Evolutionary conservation across 176 grass and related monocot genomes (phyloP).

Genomic region (Oryza officinalis): DNA sequence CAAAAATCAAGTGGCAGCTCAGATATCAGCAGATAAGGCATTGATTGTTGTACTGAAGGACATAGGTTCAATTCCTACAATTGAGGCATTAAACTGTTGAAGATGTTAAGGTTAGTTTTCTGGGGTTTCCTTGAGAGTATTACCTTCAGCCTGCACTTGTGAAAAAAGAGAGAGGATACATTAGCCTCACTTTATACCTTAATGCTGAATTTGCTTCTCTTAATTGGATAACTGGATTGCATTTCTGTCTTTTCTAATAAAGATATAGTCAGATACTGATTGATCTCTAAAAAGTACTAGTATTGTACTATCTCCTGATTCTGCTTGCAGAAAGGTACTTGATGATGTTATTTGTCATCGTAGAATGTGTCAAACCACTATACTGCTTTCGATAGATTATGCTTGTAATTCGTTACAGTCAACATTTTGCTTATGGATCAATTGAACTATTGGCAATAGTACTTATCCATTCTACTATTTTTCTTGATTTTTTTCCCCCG

Average conservation of each 20-base stretch:
- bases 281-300: slow-evolving; percentile 15
- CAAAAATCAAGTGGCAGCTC: slow-evolving; percentile 7
- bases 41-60: background rate
- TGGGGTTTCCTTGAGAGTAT: background rate
- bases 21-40: background rate
- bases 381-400: slow-evolving; percentile 5
- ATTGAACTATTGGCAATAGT: background rate
- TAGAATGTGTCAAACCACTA: background rate
- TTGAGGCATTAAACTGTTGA: background rate
- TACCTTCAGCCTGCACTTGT: slow-evolving; percentile 14
- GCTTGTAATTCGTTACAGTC: background rate
- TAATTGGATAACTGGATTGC: background rate
- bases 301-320: slow-evolving; percentile 7
- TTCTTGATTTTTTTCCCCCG: background rate
- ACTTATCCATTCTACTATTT: background rate
- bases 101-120: background rate
- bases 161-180: background rate
- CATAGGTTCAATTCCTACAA: slow-evolving; percentile 1
- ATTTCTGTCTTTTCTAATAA: background rate
- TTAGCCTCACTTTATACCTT: background rate
- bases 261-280: background rate
- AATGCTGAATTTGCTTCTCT: slow-evolving; percentile 24
- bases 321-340: slow-evolving; percentile 9
- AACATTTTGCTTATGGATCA: background rate
- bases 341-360: background rate